phyloP scores from a whole-genome alignment of 306 rosid species.

The Cicer cuneatum region DNA sequence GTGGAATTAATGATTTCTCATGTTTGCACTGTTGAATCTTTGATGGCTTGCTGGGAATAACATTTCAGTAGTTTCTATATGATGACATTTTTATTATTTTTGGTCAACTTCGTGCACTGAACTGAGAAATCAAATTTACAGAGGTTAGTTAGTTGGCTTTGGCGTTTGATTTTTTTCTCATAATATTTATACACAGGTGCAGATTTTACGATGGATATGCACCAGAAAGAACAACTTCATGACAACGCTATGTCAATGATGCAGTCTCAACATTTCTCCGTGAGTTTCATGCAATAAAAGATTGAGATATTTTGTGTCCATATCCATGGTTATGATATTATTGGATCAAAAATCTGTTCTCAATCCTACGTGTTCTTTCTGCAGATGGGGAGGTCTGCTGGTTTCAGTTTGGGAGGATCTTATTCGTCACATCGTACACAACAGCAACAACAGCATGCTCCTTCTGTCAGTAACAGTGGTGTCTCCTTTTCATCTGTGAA shows the following conservation, averaged over 20 bases:
- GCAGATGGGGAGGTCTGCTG: constrained; percentile 94
- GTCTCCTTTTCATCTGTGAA: constrained; percentile 86
- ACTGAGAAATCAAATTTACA: constrained; percentile 15
- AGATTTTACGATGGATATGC: constrained; percentile 90
- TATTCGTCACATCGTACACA: constrained; percentile 87
- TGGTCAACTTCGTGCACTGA: neutral
- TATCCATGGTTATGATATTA: constrained; percentile 18
- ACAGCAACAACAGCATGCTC: constrained; percentile 89
- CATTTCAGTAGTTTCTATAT: constrained; percentile 10
- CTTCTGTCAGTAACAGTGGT: constrained; percentile 82
- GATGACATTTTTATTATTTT: constrained; percentile 32
- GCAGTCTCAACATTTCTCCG: constrained; percentile 96
- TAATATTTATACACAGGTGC: constrained; percentile 65
- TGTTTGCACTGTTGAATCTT: constrained; percentile 8
- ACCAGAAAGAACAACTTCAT: constrained; percentile 96
- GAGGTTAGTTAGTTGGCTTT: constrained; percentile 30
- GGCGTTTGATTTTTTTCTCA: constrained; percentile 42
- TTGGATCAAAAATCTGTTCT: constrained; percentile 28
- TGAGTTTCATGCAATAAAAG: constrained; percentile 51
- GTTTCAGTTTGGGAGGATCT: constrained; percentile 82
- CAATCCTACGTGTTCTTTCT: constrained; percentile 35
- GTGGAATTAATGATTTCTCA: neutral
- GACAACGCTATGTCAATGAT: constrained; percentile 87
- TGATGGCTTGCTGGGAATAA: constrained; percentile 7
- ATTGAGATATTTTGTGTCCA: constrained; percentile 4